Evolutionary conservation across 2,329 filamentous ascomycete genomes (phyloP).

Genomic region (Pezicula radicicola): DNA sequence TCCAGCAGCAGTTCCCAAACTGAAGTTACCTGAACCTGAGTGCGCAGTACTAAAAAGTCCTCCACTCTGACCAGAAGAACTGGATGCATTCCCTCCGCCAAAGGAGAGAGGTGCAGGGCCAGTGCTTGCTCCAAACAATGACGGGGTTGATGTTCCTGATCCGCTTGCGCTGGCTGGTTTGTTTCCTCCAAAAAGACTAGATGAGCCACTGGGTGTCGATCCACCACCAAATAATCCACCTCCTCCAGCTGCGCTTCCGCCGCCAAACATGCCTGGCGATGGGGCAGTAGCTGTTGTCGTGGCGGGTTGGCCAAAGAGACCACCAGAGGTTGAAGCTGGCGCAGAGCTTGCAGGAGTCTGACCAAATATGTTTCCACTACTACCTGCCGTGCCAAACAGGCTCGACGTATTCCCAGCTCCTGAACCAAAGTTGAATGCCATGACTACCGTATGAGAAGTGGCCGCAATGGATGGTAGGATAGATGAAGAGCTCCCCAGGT

Average conservation of each 20-base stretch:
- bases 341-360: conserved; percentile 6
- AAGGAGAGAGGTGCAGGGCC: conserved; percentile 24
- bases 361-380: conserved; percentile 25
- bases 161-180: conserved; percentile 5
- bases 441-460: conserved; percentile 8
- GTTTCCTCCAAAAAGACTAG: conserved; percentile 7
- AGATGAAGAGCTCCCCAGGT: background rate
- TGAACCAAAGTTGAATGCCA: conserved; percentile 33
- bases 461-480: background rate
- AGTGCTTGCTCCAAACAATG: conserved; percentile 22
- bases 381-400: background rate
- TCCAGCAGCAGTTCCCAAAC: conserved; percentile 2
- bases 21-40: too few relatives aligned
- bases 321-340: conserved; percentile 6
- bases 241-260: conserved; percentile 2
- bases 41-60: too few relatives aligned
- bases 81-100: conserved; percentile 4
- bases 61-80: too few relatives aligned
- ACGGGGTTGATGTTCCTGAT: conserved; percentile 16
- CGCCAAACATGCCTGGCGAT: conserved; percentile 5
- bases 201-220: conserved; percentile 6
- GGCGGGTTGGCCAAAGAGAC: conserved; percentile 28
- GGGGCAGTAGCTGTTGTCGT: conserved; percentile 12
- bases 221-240: conserved; percentile 18
- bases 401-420: conserved; percentile 5